Conservation (phyloP, 306 rosid genomes). For the Cyamopsis tetragonoloba region DNA sequence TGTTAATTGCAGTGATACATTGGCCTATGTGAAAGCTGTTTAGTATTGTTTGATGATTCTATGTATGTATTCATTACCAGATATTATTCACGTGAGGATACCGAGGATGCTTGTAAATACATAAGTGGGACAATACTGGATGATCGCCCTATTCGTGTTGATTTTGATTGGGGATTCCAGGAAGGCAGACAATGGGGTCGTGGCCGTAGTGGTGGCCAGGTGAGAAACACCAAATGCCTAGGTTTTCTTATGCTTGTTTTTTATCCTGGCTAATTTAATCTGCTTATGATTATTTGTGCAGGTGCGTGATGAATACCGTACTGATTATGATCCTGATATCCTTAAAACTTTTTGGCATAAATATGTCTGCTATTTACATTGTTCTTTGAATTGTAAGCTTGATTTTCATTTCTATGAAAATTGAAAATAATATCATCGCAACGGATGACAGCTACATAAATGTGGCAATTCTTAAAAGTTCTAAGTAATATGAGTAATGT, state of each 20-base stretch:
- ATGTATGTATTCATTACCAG: slow-evolving; percentile 34
- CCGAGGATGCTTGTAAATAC: slow-evolving; percentile 93
- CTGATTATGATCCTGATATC: slow-evolving; percentile 99
- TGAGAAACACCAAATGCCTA: slow-evolving; percentile 4
- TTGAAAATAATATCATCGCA: background rate
- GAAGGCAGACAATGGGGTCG: slow-evolving; percentile 99
- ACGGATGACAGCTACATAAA: background rate
- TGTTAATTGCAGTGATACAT: background rate
- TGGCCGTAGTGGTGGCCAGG: slow-evolving; percentile 99
- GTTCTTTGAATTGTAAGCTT: background rate
- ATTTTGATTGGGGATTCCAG: slow-evolving; percentile 99
- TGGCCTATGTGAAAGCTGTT: background rate
- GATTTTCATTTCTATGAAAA: background rate
- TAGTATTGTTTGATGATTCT: background rate
- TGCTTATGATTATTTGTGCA: slow-evolving; percentile 30
- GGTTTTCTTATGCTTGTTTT: background rate
- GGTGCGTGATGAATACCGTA: slow-evolving; percentile 98
- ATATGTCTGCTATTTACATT: background rate
- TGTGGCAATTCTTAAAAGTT: background rate
- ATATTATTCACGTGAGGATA: slow-evolving; percentile 90
- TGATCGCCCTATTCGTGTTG: slow-evolving; percentile 99
- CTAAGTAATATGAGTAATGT: background rate
- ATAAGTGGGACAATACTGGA: slow-evolving; percentile 96
- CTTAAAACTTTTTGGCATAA: slow-evolving; percentile 35
- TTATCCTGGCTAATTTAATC: slow-evolving; percentile 13